These are phyloP conservation scores for Geosmithia flava DNA, from an alignment of 2,329 filamentous ascomycete genomes.

Conservation along the genomic window DNA sequence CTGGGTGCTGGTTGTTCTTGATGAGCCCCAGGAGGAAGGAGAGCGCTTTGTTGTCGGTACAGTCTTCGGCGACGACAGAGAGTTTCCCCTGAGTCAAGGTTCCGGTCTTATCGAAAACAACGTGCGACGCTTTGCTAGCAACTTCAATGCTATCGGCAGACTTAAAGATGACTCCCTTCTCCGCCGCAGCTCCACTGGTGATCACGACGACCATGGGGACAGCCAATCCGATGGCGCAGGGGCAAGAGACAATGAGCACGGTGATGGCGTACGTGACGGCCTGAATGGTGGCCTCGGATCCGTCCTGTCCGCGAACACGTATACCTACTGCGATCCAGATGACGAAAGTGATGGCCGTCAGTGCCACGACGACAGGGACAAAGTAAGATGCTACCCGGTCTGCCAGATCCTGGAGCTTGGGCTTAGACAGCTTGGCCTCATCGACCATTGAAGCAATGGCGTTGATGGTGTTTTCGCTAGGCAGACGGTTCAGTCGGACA, in stretches of 20 bases:
- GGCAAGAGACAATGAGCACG: constrained; percentile 49
- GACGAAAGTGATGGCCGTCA: constrained; percentile 35
- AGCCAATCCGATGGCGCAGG: constrained; percentile 51
- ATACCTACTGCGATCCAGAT: constrained; percentile 34
- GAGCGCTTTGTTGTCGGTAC: constrained; percentile 7
- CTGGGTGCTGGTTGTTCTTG: constrained; percentile 34
- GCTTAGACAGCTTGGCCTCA: constrained; percentile 45
- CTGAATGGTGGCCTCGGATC: constrained; percentile 12
- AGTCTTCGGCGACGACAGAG: constrained; percentile 11
- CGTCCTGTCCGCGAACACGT: constrained; percentile 22
- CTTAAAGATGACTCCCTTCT: constrained; percentile 46
- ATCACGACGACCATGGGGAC: constrained; percentile 57
- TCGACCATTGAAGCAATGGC: constrained; percentile 48
- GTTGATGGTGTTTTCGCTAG: constrained; percentile 45
- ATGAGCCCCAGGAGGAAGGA: constrained; percentile 19
- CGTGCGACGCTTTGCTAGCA: constrained; percentile 36
- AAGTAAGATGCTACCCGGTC: constrained; percentile 47
- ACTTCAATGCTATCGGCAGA: constrained; percentile 39
- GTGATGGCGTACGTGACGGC: constrained; percentile 24
- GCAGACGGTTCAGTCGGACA: constrained; percentile 35
- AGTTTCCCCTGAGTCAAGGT: constrained; percentile 40
- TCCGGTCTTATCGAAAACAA: constrained; percentile 55
- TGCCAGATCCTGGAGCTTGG: constrained; percentile 43
- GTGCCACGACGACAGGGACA: constrained; percentile 37
- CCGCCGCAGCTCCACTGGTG: constrained; percentile 43